Evolutionary conservation across 148 eudicot species (phyloP).

Genomic region (Nepenthes mirabilis): DNA sequence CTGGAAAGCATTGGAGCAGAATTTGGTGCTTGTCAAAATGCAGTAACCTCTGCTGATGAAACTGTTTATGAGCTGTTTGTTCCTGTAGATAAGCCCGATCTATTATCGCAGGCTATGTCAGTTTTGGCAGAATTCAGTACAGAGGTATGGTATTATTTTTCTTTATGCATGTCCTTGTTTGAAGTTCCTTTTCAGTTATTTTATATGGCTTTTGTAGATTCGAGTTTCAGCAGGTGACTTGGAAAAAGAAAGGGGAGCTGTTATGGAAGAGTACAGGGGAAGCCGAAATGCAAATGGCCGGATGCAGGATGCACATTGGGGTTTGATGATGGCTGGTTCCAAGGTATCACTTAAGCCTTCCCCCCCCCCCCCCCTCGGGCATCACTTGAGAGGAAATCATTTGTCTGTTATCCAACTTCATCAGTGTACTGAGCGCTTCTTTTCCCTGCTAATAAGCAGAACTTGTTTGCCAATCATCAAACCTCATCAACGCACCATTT

Average conservation of each 20-base stretch:
- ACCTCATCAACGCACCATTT: no score
- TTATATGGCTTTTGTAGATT: constrained; percentile 25
- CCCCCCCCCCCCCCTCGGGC: no score
- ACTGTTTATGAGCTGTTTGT: constrained; percentile 87
- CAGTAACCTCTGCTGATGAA: constrained; percentile 75
- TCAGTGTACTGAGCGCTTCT: no score
- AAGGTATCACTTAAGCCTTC: constrained; percentile 26
- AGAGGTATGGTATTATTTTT: constrained; percentile 35
- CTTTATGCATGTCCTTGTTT: background rate
- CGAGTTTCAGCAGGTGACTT: constrained; percentile 73
- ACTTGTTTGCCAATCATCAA: no score
- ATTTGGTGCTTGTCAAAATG: constrained; percentile 93
- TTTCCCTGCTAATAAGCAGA: no score
- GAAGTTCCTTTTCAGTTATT: background rate
- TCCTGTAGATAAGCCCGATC: constrained; percentile 82
- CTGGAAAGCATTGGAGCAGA: constrained; percentile 91
- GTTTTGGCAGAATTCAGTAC: constrained; percentile 78
- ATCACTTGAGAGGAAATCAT: no score
- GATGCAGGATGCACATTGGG: constrained; percentile 92
- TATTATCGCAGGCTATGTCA: constrained; percentile 70
- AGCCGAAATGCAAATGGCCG: constrained; percentile 79
- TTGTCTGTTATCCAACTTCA: no score
- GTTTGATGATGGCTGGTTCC: constrained; percentile 83
- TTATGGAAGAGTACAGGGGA: constrained; percentile 82
- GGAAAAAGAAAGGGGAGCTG: constrained; percentile 95